A percentile compares a stretch with the other conserved stretches of the same genome.
These are phyloP conservation scores for Russula olivacea DNA, from an alignment of 768 basidiomycete species.

Conservation along the genomic window DNA sequence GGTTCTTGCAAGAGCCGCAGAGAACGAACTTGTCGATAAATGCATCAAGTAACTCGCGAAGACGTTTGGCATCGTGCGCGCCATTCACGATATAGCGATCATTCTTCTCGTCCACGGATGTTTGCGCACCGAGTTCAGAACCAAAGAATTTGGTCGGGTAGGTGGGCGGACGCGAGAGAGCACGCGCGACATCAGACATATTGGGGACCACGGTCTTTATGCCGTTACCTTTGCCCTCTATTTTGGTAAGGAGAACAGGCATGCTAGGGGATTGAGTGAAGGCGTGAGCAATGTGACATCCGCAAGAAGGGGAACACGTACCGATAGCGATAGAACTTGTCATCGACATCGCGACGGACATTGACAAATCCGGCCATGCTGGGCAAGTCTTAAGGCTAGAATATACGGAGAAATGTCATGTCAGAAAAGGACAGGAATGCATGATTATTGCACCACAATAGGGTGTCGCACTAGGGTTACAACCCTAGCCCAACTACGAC, in stretches of 20 bases:
- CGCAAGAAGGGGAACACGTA: constrained; percentile 32
- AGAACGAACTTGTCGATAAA: constrained; percentile 99
- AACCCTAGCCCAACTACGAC: too few relatives aligned
- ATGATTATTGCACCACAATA: constrained; percentile 22
- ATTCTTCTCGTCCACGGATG: constrained; percentile 91
- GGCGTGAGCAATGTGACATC: not conserved
- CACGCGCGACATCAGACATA: constrained; percentile 96
- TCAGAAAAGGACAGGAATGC: not conserved
- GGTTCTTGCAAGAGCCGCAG: constrained; percentile 97
- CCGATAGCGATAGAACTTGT: constrained; percentile 96
- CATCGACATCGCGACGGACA: constrained; percentile 75
- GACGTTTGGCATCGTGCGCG: constrained; percentile 83
- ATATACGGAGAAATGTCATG: not conserved
- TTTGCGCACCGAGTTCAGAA: constrained; percentile 96
- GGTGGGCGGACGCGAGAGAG: constrained; percentile 88
- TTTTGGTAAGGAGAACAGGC: constrained; percentile 47
- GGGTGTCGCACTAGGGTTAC: not conserved
- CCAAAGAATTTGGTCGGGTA: constrained; percentile 99
- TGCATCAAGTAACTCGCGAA: constrained; percentile 90
- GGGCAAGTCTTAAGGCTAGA: constrained; percentile 62
- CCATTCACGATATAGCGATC: constrained; percentile 99
- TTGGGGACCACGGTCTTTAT: constrained; percentile 99
- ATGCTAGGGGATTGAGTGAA: constrained; percentile 49
- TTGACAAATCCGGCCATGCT: constrained; percentile 62
- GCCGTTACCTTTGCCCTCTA: constrained; percentile 98